Evolutionary conservation across 345 rosid species (phyloP), one percentile per base, ranked within the genome.

Genomic region (Sonneratia alba): DNA sequence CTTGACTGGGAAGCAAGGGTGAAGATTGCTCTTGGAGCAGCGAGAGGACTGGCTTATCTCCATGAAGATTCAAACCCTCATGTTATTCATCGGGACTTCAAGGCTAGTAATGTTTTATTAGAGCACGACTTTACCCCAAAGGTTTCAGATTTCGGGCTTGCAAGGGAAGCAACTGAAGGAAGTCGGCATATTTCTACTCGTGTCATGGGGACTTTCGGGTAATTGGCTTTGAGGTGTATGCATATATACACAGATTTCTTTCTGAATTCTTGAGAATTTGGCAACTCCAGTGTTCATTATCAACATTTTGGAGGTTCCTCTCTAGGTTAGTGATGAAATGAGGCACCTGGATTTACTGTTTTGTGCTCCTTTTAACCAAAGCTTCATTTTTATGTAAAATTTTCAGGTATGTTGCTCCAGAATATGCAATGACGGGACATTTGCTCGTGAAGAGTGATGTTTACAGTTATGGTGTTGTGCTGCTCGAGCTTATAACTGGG

Each of bases 191-290:
- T 96, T 63, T 92, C 98, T 59, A 96, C 99, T 51, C 86, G 97
- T 34, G 99, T 96, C 77, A 96, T 92, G 99, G 99, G 99, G 40
- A 96, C 99, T 76, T 96, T 96, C 51, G 99, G 99, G 99, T 96
- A 92, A 77, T 40, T 62, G 27, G 22, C 66, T 40, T 61, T 69
- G 59, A 22, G 57, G 22, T 15, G n/a, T 4, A 16, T 53, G 22
- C 57, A 0, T 19, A 53, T 53, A 42, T 42, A 42, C 45, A 42
- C 45, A 42, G 6, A 42, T 9, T 42, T 4, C 10, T 9, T 42
- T 42, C 45, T 42, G 51, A 47, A 47, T 47, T 10, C 15, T 47
- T 47, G 51, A 47, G 51, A 47, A 13, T 47, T 47, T 9, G 15
- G 51, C 51, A 13, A 47, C 51, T 13, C 51, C 9, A 42, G 45